Conservation (phyloP, 1,139 yeast species). For the Kurtzmaniella natalensis region DNA sequence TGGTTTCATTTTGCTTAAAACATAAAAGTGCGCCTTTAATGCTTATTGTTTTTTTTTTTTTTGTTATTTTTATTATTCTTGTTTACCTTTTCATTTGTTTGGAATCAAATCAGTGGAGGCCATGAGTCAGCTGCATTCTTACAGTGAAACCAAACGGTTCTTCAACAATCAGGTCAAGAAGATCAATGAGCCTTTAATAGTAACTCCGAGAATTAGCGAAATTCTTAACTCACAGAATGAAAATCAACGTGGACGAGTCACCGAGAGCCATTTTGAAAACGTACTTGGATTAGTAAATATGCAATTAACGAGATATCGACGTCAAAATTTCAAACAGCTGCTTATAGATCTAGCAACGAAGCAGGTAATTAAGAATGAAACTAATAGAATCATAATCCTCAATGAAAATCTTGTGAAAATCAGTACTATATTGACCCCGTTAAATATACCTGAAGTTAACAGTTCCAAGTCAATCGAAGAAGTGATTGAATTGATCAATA, state of each 20-base stretch:
- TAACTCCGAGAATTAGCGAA: slow-evolving; percentile 13
- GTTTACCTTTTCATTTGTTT: too few relatives aligned
- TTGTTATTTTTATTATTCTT: too few relatives aligned
- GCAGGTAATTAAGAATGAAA: slow-evolving; percentile 33
- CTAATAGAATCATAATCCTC: slow-evolving; percentile 23
- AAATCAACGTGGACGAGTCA: slow-evolving; percentile 10
- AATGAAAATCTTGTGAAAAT: slow-evolving; percentile 23
- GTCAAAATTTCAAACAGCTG: slow-evolving; percentile 25
- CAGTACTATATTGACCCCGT: slow-evolving; percentile 23
- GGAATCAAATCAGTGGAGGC: background rate
- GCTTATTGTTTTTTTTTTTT: too few relatives aligned
- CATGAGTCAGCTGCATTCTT: slow-evolving; percentile 10
- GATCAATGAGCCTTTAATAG: slow-evolving; percentile 21
- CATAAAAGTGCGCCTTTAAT: too few relatives aligned
- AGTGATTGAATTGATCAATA: slow-evolving; percentile 21
- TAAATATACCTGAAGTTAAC: slow-evolving; percentile 23
- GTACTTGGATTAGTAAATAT: slow-evolving; percentile 25
- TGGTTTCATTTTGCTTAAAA: too few relatives aligned
- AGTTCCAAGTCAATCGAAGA: slow-evolving; percentile 13
- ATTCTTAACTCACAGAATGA: slow-evolving; percentile 13
- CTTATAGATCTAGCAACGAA: slow-evolving; percentile 33
- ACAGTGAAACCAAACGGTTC: slow-evolving; percentile 22
- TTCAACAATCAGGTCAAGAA: slow-evolving; percentile 24
- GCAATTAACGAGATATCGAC: slow-evolving; percentile 25
- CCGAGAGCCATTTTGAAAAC: slow-evolving; percentile 19